Evolutionary conservation across 2,329 filamentous ascomycete genomes (phyloP).

Genomic region (Fusarium redolens): DNA sequence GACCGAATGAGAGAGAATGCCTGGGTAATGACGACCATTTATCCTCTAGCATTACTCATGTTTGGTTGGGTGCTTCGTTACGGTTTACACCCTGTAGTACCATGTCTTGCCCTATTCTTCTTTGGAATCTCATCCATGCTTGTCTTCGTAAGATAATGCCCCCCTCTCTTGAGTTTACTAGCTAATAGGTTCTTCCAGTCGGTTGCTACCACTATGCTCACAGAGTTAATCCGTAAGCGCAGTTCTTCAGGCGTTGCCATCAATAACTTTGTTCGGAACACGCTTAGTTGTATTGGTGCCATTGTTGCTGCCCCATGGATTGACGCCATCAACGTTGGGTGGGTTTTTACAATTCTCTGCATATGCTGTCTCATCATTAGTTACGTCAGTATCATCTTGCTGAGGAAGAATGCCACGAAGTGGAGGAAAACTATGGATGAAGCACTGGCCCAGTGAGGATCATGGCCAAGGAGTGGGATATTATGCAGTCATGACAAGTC

Average conservation of each 20-base stretch:
- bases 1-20: conserved; percentile 87
- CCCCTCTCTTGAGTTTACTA: not conserved
- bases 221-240: conserved; percentile 81
- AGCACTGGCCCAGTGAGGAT: conserved; percentile 48
- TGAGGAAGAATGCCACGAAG: conserved; percentile 68
- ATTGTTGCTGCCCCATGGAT: conserved; percentile 79
- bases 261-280: conserved; percentile 85
- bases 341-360: conserved; percentile 73
- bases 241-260: conserved; percentile 80
- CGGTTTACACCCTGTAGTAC: conserved; percentile 73
- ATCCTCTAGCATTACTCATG: conserved; percentile 76
- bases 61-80: conserved; percentile 81
- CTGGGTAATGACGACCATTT: conserved; percentile 78
- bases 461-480: not conserved
- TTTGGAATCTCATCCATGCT: conserved; percentile 85
- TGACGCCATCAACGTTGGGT: conserved; percentile 76
- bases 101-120: conserved; percentile 74
- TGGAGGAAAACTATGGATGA: conserved; percentile 75
- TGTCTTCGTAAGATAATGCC: conserved; percentile 68
- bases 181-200: conserved; percentile 49
- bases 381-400: conserved; percentile 67
- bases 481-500: not conserved
- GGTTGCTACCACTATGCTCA: conserved; percentile 82
- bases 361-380: conserved; percentile 68
- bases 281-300: conserved; percentile 77